phyloP scores from a whole-genome alignment of 495 filamentous ascomycete species.

The Neurospora cerealis region DNA sequence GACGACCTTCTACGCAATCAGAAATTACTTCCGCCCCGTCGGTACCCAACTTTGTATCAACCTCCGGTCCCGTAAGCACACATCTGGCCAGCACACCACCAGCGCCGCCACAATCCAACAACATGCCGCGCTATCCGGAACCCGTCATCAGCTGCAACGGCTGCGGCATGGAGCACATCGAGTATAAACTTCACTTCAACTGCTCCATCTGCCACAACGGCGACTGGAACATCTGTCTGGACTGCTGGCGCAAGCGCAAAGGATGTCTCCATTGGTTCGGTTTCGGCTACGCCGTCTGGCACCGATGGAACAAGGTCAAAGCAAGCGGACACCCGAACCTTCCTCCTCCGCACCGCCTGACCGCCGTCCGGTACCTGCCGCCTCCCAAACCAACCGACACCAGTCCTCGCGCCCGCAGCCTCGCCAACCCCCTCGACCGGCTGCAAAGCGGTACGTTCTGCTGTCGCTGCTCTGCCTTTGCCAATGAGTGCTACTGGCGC shows the following conservation, averaged over 20 bases:
- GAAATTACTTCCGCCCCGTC: slow-evolving; percentile 7
- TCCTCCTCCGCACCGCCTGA: slow-evolving; percentile 55
- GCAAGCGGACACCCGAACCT: slow-evolving; percentile 15
- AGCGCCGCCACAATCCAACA: slow-evolving; percentile 10
- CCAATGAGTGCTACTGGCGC: slow-evolving; percentile 75
- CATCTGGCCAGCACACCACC: not conserved
- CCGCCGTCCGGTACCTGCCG: slow-evolving; percentile 54
- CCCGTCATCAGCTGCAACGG: slow-evolving; percentile 62
- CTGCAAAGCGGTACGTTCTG: slow-evolving; percentile 81
- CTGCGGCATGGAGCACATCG: slow-evolving; percentile 56
- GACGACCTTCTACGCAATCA: not conserved
- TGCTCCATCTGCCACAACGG: slow-evolving; percentile 61
- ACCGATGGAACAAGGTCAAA: slow-evolving; percentile 40
- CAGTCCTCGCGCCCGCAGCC: slow-evolving; percentile 32
- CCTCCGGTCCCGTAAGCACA: slow-evolving; percentile 9
- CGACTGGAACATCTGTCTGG: slow-evolving; percentile 63
- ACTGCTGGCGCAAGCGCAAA: slow-evolving; percentile 62
- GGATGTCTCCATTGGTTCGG: slow-evolving; percentile 76
- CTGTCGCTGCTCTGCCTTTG: slow-evolving; percentile 55
- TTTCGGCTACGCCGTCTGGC: slow-evolving; percentile 54
- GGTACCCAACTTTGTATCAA: slow-evolving; percentile 7
- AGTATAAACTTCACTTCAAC: slow-evolving; percentile 74
- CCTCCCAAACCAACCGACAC: slow-evolving; percentile 20
- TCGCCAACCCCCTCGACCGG: slow-evolving; percentile 52
- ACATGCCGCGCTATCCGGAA: slow-evolving; percentile 48